Conservation (phyloP, 495 filamentous ascomycete genomes). For the Xylaria palmicola region DNA sequence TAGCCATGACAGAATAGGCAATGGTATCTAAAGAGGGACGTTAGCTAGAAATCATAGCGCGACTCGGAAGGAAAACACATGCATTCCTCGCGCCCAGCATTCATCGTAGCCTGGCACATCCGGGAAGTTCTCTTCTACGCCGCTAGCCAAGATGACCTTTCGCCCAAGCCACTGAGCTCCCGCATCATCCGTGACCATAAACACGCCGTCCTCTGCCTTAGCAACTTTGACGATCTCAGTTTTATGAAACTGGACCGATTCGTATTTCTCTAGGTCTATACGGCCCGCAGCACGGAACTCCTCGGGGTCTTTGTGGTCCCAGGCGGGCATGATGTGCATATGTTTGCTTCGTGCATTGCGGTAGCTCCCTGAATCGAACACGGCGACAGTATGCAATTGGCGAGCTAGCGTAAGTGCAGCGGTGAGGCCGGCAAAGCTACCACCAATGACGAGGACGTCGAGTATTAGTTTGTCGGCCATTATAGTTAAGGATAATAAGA, state of each 20-base stretch:
- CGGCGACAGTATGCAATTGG: conserved; percentile 38
- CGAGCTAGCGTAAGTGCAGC: conserved; percentile 46
- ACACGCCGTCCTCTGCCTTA: conserved; percentile 20
- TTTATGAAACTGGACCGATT: conserved; percentile 23
- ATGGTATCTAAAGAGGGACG: conserved; percentile 10
- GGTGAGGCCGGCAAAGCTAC: conserved; percentile 52
- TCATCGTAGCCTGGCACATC: conserved; percentile 31
- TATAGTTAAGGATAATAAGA: too few species aligned
- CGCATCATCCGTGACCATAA: conserved; percentile 29
- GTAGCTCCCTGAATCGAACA: conserved; percentile 50
- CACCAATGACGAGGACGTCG: conserved; percentile 55
- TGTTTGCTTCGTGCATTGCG: conserved; percentile 41
- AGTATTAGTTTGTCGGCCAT: too few species aligned
- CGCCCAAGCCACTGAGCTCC: conserved; percentile 35
- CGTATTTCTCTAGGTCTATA: conserved; percentile 35
- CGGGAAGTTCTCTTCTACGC: conserved; percentile 35
- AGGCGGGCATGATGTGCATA: conserved; percentile 50
- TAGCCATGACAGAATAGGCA: conserved; percentile 24
- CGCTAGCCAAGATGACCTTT: conserved; percentile 50
- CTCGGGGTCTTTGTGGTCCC: conserved; percentile 41
- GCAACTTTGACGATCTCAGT: conserved; percentile 17
- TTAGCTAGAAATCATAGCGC: background rate
- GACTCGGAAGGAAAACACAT: conserved; percentile 12
- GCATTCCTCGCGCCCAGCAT: conserved; percentile 37
- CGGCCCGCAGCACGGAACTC: conserved; percentile 36